Evolutionary conservation across 163 green algal genomes (phyloP).

Genomic region (Chloroidium sp.): DNA sequence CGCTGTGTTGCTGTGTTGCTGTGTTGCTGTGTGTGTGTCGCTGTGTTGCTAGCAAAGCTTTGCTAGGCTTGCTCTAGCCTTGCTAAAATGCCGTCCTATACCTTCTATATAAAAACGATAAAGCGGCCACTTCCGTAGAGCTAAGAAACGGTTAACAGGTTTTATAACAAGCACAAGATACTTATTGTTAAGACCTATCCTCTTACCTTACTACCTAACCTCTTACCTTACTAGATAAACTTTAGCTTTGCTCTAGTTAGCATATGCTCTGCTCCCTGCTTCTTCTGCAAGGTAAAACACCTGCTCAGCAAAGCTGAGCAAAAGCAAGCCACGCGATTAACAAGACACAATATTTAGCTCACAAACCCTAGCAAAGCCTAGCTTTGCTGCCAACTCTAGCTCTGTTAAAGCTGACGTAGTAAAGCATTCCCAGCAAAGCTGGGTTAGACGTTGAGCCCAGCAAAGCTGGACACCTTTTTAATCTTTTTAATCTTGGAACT

Average conservation of each 20-base stretch:
- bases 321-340: too few species aligned
- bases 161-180: not conserved
- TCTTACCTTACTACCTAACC: too few species aligned
- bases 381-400: not conserved
- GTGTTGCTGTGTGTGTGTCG: too few species aligned
- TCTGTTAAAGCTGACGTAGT: not conserved
- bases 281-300: slow-evolving; percentile 1
- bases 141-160: not conserved
- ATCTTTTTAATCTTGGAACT: slow-evolving; percentile 1
- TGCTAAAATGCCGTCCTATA: too few species aligned
- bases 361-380: too few species aligned
- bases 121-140: not conserved
- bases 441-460: slow-evolving; percentile 17
- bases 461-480: slow-evolving; percentile 14
- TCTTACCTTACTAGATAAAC: too few species aligned
- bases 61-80: too few species aligned
- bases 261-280: slow-evolving; percentile 12
- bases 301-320: not conserved
- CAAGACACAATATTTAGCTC: too few species aligned
- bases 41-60: too few species aligned
- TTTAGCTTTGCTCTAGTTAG: slow-evolving; percentile 18
- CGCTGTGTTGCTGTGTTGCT: too few species aligned
- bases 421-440: slow-evolving; percentile 8
- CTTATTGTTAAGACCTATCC: too few species aligned
- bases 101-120: too few species aligned